These are phyloP conservation scores for Metschnikowia similis DNA, from an alignment of 805 yeast species.

Conservation along the genomic window DNA sequence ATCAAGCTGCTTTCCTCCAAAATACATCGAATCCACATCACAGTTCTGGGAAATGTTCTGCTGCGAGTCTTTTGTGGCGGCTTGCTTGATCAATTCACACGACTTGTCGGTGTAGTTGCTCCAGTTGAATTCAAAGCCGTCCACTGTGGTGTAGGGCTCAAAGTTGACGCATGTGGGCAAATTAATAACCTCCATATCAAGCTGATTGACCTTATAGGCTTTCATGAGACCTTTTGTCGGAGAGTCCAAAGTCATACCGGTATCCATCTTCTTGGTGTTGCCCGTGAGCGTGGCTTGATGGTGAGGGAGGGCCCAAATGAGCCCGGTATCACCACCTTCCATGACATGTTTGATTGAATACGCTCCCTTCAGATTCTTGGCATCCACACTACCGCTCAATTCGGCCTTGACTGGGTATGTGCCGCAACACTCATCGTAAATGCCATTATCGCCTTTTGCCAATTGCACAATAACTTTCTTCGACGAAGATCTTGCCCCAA, in stretches of 20 bases:
- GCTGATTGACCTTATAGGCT: conserved; percentile 38
- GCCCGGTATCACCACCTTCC: conserved; percentile 24
- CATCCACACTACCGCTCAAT: conserved; percentile 34
- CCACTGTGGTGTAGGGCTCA: conserved; percentile 54
- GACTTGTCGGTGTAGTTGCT: conserved; percentile 26
- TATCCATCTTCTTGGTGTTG: conserved; percentile 21
- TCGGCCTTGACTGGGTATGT: conserved; percentile 49
- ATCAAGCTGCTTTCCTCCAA: conserved; percentile 82
- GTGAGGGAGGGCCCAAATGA: conserved; percentile 53
- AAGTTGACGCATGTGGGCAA: conserved; percentile 40
- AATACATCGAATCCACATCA: conserved; percentile 82
- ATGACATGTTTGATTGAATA: conserved; percentile 29
- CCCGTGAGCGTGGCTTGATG: conserved; percentile 39
- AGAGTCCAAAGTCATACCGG: conserved; percentile 40
- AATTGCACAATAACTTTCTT: conserved; percentile 50
- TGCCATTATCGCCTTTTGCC: conserved; percentile 42
- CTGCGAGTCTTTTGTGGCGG: conserved; percentile 49
- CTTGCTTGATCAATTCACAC: conserved; percentile 32
- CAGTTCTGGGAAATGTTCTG: conserved; percentile 55
- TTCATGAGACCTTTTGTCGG: conserved; percentile 48
- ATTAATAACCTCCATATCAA: conserved; percentile 37
- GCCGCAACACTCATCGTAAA: conserved; percentile 63
- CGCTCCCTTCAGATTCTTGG: conserved; percentile 18
- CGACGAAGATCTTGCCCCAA: conserved; percentile 20
- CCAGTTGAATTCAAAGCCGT: conserved; percentile 9